These are phyloP conservation scores for Leccinum truebloodii DNA, from an alignment of 768 basidiomycete species.

Conservation along the genomic window DNA sequence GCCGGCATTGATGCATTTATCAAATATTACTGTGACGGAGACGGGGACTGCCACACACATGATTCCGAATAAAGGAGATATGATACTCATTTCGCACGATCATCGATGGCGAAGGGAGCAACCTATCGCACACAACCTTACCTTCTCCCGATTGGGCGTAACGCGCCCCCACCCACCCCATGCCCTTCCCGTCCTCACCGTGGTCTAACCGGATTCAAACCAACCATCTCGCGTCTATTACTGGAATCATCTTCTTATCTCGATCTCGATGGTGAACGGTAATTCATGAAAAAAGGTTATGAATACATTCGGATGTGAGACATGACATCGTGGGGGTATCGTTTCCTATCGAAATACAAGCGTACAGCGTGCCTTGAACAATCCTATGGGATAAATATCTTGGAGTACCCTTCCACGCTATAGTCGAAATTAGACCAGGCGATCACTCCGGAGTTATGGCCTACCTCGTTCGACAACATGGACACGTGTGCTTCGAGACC, in stretches of 20 bases:
- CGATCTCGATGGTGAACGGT: neutral
- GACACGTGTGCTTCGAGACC: conserved; percentile 51
- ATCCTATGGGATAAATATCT: conserved; percentile 35
- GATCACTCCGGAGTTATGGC: conserved; percentile 15
- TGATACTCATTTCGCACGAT: neutral
- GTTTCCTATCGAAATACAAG: conserved; percentile 10
- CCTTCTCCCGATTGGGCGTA: neutral
- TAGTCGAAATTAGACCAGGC: conserved; percentile 1
- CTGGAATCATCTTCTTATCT: neutral
- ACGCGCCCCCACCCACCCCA: neutral
- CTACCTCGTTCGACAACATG: conserved; percentile 51
- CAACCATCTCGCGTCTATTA: neutral
- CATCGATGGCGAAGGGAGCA: too few species aligned
- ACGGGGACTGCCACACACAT: neutral
- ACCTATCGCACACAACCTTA: neutral
- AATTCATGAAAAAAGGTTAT: conserved; percentile 8
- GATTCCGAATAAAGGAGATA: neutral
- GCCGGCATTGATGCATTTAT: neutral
- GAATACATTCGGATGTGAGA: conserved; percentile 10
- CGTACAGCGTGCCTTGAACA: conserved; percentile 3
- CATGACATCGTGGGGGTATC: conserved; percentile 15
- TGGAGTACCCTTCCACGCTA: conserved; percentile 38
- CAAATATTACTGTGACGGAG: neutral
- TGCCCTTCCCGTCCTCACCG: neutral
- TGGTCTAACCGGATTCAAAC: neutral